Evolutionary conservation across 257 asterid genomes (phyloP).

Genomic region (Leptodermis oblonga): DNA sequence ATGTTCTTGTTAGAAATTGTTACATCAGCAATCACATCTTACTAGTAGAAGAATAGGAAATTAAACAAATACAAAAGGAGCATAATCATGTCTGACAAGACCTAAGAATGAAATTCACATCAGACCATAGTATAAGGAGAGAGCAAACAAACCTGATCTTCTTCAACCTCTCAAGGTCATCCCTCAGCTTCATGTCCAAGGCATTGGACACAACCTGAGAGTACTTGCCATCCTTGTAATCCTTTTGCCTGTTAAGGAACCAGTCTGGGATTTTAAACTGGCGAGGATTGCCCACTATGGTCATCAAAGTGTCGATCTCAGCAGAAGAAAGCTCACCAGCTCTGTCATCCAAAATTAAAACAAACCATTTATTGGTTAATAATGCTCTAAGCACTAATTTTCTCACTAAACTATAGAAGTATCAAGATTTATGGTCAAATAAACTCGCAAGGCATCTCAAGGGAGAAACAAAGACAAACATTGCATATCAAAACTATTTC

Average conservation of each 20-base stretch:
- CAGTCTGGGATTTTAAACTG: slow-evolving; percentile 53
- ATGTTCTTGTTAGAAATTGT: not conserved
- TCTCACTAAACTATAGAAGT: not conserved
- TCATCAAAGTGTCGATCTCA: slow-evolving; percentile 41
- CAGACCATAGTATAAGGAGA: not conserved
- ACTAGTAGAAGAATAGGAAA: too few species aligned
- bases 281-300: slow-evolving; percentile 41
- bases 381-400: not conserved
- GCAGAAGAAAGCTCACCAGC: slow-evolving; percentile 45
- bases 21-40: too few species aligned
- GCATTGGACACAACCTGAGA: slow-evolving; percentile 51
- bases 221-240: slow-evolving; percentile 46
- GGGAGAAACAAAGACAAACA: not conserved
- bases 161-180: slow-evolving; percentile 44
- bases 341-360: slow-evolving; percentile 12
- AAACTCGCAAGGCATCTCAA: not conserved
- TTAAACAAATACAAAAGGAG: too few species aligned
- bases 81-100: too few species aligned
- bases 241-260: slow-evolving; percentile 54
- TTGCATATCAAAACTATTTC: not conserved
- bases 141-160: slow-evolving; percentile 28
- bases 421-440: not conserved
- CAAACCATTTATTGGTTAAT: not conserved
- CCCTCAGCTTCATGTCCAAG: slow-evolving; percentile 52
- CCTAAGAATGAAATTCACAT: too few species aligned